Conservation (phyloP, 306 rosid genomes). For the Dryas drummondii region DNA sequence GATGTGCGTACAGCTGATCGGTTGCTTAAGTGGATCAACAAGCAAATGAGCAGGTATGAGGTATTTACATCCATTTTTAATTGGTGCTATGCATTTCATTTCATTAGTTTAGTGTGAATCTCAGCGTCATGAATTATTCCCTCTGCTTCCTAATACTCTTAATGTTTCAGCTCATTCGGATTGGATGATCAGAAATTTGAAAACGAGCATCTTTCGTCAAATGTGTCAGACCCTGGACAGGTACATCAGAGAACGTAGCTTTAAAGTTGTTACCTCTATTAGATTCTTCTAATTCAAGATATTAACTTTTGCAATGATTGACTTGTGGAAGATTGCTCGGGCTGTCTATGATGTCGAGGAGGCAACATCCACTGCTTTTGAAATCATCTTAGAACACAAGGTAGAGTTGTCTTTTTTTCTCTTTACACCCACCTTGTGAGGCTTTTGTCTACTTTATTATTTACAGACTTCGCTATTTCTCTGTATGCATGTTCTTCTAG, state of each 20-base stretch:
- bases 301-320: slow-evolving; percentile 36
- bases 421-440: slow-evolving; percentile 5
- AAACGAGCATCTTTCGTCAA: slow-evolving; percentile 76
- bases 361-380: slow-evolving; percentile 86
- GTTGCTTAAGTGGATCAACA: slow-evolving; percentile 86
- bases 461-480: slow-evolving; percentile 26
- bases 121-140: slow-evolving; percentile 21
- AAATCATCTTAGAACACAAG: slow-evolving; percentile 74
- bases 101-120: slow-evolving; percentile 9
- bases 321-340: slow-evolving; percentile 64
- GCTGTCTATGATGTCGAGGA: slow-evolving; percentile 96
- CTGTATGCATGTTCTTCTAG: slow-evolving; percentile 36
- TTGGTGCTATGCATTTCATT: slow-evolving; percentile 15
- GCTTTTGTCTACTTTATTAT: slow-evolving; percentile 9
- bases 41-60: slow-evolving; percentile 79
- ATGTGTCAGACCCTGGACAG: slow-evolving; percentile 82
- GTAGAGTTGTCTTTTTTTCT: slow-evolving; percentile 28
- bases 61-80: slow-evolving; percentile 26
- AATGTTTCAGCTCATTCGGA: slow-evolving; percentile 63
- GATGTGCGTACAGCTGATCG: slow-evolving; percentile 75
- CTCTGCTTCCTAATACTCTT: slow-evolving; percentile 17
- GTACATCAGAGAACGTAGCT: slow-evolving; percentile 38
- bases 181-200: slow-evolving; percentile 87
- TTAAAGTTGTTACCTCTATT: slow-evolving; percentile 24
- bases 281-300: slow-evolving; percentile 23